Percentiles rank a stretch among this genome's conserved stretches.
These are phyloP conservation scores for Ammopiptanthus mongolicus DNA, from an alignment of 306 rosid genomes.

Conservation along the genomic window DNA sequence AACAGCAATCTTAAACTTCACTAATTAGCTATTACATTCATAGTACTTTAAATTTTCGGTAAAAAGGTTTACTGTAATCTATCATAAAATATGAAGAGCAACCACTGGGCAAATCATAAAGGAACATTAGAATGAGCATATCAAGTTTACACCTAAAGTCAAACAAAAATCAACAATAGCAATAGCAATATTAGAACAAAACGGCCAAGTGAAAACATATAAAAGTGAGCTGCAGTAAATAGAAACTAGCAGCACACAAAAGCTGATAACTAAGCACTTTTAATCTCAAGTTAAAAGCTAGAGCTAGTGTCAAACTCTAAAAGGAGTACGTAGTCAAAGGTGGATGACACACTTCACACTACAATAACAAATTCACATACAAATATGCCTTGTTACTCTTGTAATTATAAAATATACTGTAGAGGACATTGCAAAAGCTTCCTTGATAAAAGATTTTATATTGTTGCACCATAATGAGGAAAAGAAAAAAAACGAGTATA, in stretches of 20 bases:
- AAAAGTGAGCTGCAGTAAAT: not conserved
- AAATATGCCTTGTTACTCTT: not conserved
- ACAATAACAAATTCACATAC: not conserved
- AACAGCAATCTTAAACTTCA: not conserved
- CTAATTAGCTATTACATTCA: not conserved
- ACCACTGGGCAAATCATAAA: not conserved
- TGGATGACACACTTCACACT: not conserved
- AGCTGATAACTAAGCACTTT: not conserved
- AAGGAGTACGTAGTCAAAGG: not conserved
- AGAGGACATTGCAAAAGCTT: not conserved
- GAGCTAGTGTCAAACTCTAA: not conserved
- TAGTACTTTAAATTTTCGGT: not conserved
- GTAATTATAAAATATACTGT: not conserved
- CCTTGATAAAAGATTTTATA: not conserved
- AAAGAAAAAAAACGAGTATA: not conserved
- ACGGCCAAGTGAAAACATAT: not conserved
- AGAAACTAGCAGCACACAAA: not conserved
- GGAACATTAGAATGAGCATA: not conserved
- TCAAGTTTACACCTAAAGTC: not conserved
- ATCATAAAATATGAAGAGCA: not conserved
- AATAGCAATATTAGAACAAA: not conserved
- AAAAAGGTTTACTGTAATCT: not conserved
- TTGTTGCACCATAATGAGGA: not conserved
- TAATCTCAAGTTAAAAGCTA: not conserved
- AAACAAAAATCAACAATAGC: not conserved